Percentiles rank a stretch among this genome's conserved stretches.
phyloP scores from a whole-genome alignment of 2,329 filamentous ascomycete genomes.

The Parastagonospora nodorum region DNA sequence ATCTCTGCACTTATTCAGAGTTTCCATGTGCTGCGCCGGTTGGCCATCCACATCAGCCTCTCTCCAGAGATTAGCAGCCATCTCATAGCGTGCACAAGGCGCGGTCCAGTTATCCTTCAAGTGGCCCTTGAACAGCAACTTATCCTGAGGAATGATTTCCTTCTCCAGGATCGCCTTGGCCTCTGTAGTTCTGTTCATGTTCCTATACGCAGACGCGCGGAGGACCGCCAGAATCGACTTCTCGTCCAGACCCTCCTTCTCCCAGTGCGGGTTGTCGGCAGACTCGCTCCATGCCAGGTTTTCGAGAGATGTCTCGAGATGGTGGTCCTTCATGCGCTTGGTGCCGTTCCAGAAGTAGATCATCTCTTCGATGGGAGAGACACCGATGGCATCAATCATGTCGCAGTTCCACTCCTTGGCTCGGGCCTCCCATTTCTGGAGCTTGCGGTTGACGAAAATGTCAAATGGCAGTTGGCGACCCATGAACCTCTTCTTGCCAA shows the following conservation, averaged over 20 bases:
- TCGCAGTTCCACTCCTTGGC: slow-evolving; percentile 67
- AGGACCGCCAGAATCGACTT: slow-evolving; percentile 70
- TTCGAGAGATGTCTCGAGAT: slow-evolving; percentile 67
- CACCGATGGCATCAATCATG: slow-evolving; percentile 79
- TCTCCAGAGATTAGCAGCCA: slow-evolving; percentile 80
- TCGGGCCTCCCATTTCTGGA: slow-evolving; percentile 85
- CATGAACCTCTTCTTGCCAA: slow-evolving; percentile 89
- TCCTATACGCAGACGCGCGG: slow-evolving; percentile 68
- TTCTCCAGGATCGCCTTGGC: slow-evolving; percentile 67
- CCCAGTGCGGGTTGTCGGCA: slow-evolving; percentile 55
- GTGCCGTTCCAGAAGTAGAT: slow-evolving; percentile 91
- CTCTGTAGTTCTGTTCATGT: slow-evolving; percentile 65
- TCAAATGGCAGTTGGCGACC: slow-evolving; percentile 89
- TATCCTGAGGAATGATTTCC: slow-evolving; percentile 66
- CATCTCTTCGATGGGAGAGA: slow-evolving; percentile 87
- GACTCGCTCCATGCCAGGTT: slow-evolving; percentile 71
- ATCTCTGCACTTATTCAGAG: slow-evolving; percentile 65
- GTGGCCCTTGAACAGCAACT: slow-evolving; percentile 60
- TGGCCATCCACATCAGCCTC: slow-evolving; percentile 56
- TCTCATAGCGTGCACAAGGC: slow-evolving; percentile 83
- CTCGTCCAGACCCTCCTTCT: slow-evolving; percentile 62
- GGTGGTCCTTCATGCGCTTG: slow-evolving; percentile 72
- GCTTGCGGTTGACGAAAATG: slow-evolving; percentile 79
- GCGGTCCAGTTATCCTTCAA: slow-evolving; percentile 71
- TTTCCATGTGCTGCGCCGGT: slow-evolving; percentile 46